Evolutionary conservation across 495 filamentous ascomycete species (phyloP).

Genomic region (Hamigera avellanea): DNA sequence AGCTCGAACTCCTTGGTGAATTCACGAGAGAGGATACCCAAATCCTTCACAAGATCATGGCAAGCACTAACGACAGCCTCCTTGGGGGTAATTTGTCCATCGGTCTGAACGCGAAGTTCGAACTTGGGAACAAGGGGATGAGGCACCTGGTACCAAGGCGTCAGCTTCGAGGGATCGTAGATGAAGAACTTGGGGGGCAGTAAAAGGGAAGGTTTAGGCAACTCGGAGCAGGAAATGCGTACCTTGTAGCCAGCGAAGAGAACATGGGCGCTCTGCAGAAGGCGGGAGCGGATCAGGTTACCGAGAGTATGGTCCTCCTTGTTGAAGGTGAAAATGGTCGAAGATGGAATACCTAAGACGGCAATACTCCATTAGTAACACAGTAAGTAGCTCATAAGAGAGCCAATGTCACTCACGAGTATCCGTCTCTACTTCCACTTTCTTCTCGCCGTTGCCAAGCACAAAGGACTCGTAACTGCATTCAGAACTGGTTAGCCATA

Average conservation of each 20-base stretch:
- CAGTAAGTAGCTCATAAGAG: not conserved
- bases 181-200: too few relatives aligned
- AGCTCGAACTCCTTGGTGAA: constrained; percentile 95
- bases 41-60: constrained; percentile 63
- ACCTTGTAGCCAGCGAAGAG: constrained; percentile 83
- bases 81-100: constrained; percentile 74
- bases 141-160: constrained; percentile 40
- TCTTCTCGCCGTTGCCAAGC: constrained; percentile 77
- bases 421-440: constrained; percentile 74
- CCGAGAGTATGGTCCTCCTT: constrained; percentile 97
- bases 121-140: constrained; percentile 83
- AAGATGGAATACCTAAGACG: constrained; percentile 61
- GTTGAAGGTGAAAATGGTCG: constrained; percentile 79
- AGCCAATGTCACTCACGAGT: constrained; percentile 51
- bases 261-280: constrained; percentile 68
- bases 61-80: constrained; percentile 73
- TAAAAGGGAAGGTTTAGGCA: too few relatives aligned
- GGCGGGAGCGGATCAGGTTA: constrained; percentile 73
- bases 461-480: constrained; percentile 84
- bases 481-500: constrained; percentile 8
- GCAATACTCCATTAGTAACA: constrained; percentile 7
- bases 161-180: too few relatives aligned
- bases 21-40: constrained; percentile 65
- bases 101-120: constrained; percentile 81
- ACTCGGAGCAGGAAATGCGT: constrained; percentile 8